Conservation (phyloP, 371 early-diverging fungal genomes). For the Blakeslea trispora region DNA sequence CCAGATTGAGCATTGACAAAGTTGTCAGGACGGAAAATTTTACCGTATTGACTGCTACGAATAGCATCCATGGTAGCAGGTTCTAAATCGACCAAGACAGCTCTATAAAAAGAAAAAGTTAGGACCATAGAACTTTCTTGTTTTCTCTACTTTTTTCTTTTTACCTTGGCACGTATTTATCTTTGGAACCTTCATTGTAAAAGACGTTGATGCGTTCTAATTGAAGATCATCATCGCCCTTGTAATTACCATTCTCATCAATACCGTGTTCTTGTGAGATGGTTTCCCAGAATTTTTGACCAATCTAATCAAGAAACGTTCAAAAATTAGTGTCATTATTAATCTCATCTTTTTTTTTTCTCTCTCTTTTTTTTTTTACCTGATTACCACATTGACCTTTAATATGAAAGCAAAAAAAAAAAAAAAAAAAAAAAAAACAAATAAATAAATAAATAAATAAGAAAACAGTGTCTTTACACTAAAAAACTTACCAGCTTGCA, state of each 20-base stretch:
- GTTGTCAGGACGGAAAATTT: constrained; percentile 89
- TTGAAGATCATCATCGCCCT: constrained; percentile 88
- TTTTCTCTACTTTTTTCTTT: not conserved
- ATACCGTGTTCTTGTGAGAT: constrained; percentile 94
- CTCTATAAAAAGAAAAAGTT: too few species aligned
- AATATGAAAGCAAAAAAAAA: constrained; percentile 1
- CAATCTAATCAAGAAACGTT: constrained; percentile 50
- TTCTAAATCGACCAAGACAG: constrained; percentile 96
- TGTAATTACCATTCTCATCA: constrained; percentile 72
- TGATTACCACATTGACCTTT: constrained; percentile 92
- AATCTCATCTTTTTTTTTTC: not conserved
- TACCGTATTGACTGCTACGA: constrained; percentile 72
- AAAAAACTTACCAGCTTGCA: constrained; percentile 83
- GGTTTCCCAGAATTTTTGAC: constrained; percentile 95
- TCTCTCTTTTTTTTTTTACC: constrained; percentile 29
- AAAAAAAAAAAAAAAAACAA: not conserved
- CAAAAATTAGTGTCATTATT: too few species aligned
- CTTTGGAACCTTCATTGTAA: constrained; percentile 90
- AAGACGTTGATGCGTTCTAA: constrained; percentile 98
- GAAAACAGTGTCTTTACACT: not conserved
- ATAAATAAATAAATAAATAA: not conserved
- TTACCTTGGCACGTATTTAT: constrained; percentile 80
- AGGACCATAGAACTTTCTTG: too few species aligned
- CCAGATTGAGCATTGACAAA: constrained; percentile 88
- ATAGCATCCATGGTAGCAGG: constrained; percentile 99